Percentiles rank a stretch among this genome's conserved stretches.
Conservation (phyloP, 2,329 filamentous ascomycete genomes). For the Sclerotinia minor region DNA sequence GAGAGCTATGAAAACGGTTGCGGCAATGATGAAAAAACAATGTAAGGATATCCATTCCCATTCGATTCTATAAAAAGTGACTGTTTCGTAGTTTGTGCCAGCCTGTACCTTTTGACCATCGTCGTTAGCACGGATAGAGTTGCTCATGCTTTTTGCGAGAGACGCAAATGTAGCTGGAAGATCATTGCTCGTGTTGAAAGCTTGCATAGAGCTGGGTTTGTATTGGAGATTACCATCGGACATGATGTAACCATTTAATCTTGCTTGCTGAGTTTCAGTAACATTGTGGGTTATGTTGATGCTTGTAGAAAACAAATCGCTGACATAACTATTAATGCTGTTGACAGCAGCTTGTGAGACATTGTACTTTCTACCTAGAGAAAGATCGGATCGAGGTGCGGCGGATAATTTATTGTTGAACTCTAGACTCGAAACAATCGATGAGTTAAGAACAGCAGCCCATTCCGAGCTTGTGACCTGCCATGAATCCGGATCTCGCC, state of each 20-base stretch:
- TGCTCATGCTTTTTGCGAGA: constrained; percentile 18
- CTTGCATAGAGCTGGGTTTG: constrained; percentile 16
- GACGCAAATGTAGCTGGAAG: constrained; percentile 10
- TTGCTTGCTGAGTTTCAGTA: constrained; percentile 12
- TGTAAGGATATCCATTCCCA: constrained; percentile 17
- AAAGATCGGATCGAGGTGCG: constrained; percentile 10
- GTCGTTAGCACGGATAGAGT: constrained; percentile 13
- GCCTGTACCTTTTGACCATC: background rate
- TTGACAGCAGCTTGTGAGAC: constrained; percentile 7
- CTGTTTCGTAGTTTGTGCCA: background rate
- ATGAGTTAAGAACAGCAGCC: constrained; percentile 13
- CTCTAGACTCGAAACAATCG: constrained; percentile 10
- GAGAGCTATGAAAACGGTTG: background rate
- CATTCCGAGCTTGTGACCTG: constrained; percentile 13
- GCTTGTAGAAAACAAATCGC: background rate
- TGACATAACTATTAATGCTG: constrained; percentile 8
- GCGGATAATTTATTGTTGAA: constrained; percentile 10
- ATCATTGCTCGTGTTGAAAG: constrained; percentile 8
- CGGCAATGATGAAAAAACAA: constrained; percentile 7
- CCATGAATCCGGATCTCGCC: constrained; percentile 15
- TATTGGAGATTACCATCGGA: constrained; percentile 2
- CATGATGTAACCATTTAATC: constrained; percentile 19
- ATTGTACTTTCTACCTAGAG: constrained; percentile 5
- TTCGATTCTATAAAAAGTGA: constrained; percentile 2
- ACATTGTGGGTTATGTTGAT: constrained; percentile 11